Conservation (phyloP, 768 basidiomycete species). For the Phlebiopsis gigantea region DNA sequence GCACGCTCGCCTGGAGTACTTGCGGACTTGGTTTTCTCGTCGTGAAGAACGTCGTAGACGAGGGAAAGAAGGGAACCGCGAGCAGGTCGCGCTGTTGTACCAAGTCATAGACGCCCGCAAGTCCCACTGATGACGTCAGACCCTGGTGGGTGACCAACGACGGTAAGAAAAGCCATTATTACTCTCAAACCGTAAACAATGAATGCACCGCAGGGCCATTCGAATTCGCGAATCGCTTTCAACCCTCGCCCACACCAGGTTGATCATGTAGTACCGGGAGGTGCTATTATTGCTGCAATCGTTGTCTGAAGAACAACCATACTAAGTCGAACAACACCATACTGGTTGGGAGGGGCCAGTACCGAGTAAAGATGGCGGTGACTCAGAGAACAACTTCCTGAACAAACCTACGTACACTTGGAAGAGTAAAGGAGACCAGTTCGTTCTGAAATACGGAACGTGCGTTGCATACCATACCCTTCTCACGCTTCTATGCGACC, state of each 20-base stretch:
- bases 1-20: no score
- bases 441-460: slow-evolving; percentile 21
- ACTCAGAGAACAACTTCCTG: slow-evolving; percentile 23
- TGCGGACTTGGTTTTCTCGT: no score
- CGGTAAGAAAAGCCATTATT: no score
- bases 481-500: background rate
- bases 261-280: no score
- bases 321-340: slow-evolving; percentile 14
- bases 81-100: background rate
- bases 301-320: no score
- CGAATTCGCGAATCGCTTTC: no score
- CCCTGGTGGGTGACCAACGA: no score
- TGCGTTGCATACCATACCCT: slow-evolving; percentile 2
- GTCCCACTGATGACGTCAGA: no score
- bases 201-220: no score
- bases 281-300: no score
- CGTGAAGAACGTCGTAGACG: background rate
- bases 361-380: slow-evolving; percentile 23
- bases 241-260: no score
- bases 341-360: slow-evolving; percentile 24
- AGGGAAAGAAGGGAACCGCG: background rate
- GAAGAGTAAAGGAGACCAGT: slow-evolving; percentile 20
- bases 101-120: background rate
- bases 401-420: slow-evolving; percentile 27
- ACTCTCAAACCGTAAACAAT: no score